phyloP scores from a whole-genome alignment of 2,329 filamentous ascomycete species.

The Aureobasidium sp. region DNA sequence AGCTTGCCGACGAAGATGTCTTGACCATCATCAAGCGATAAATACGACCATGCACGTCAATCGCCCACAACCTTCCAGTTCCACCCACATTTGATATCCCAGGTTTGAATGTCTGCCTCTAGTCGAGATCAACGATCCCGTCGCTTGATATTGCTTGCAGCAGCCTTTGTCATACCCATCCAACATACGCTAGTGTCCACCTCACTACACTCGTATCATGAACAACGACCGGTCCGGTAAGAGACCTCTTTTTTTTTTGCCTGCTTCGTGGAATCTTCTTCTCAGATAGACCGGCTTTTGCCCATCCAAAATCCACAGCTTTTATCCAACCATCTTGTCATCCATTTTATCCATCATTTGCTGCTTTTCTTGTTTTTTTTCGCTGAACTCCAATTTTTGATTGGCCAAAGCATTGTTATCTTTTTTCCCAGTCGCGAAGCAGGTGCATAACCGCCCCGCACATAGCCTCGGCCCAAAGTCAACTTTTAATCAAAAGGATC shows the following conservation, averaged over 20 bases:
- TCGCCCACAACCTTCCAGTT: neutral
- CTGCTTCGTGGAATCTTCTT: neutral
- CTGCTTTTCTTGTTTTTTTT: neutral
- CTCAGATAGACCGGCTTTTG: conserved; percentile 7
- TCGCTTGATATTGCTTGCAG: neutral
- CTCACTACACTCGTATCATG: conserved; percentile 2
- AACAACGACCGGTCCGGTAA: conserved; percentile 9
- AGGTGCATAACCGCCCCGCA: conserved; percentile 7
- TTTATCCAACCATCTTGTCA: neutral
- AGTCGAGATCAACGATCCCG: conserved; percentile 4
- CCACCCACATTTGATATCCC: neutral
- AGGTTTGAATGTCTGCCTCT: conserved; percentile 9
- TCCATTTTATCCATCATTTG: neutral
- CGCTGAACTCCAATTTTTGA: neutral
- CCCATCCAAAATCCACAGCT: conserved; percentile 1
- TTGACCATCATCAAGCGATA: conserved; percentile 11
- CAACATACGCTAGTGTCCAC: conserved; percentile 8
- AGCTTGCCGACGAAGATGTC: conserved; percentile 94
- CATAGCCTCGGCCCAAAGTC: conserved; percentile 6
- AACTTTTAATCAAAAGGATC: conserved; percentile 3
- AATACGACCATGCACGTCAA: conserved; percentile 25
- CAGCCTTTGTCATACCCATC: conserved; percentile 8
- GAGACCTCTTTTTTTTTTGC: conserved; percentile 1
- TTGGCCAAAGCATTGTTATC: conserved; percentile 7
- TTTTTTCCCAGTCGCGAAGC: neutral